phyloP scores from a whole-genome alignment of 2,329 filamentous ascomycete genomes.

The Seiridium unicorne region DNA sequence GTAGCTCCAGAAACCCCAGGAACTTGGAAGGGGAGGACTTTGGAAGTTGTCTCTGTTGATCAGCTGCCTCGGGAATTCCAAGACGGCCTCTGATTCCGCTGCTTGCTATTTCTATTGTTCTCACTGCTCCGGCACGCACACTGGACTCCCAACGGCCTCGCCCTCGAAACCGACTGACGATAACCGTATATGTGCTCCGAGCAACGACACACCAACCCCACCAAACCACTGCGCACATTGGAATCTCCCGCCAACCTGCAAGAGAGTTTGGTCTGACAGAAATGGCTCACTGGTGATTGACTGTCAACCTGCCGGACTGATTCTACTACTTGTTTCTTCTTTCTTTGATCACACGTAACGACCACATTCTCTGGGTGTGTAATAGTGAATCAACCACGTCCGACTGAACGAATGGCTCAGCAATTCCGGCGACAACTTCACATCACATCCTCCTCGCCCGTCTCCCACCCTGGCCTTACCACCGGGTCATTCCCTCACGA shows the following conservation, averaged over 20 bases:
- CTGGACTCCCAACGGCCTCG: too few relatives aligned
- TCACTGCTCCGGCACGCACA: too few relatives aligned
- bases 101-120: not conserved
- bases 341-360: not conserved
- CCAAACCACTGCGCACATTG: not conserved
- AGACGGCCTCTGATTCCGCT: not conserved
- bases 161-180: not conserved
- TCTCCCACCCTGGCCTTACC: not conserved
- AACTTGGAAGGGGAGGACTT: not conserved
- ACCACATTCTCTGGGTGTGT: not conserved
- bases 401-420: constrained; percentile 1
- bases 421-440: constrained; percentile 1
- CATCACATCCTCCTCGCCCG: not conserved
- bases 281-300: constrained; percentile 11
- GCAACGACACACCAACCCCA: not conserved
- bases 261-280: constrained; percentile 6
- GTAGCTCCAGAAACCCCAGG: constrained; percentile 8
- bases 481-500: not conserved
- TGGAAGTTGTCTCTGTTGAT: not conserved
- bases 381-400: not conserved
- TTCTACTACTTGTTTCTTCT: not conserved
- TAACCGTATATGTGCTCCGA: not conserved
- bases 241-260: not conserved
- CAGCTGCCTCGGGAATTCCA: not conserved
- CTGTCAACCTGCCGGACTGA: not conserved